These are phyloP conservation scores for Spergularia azorica DNA, from an alignment of 179 eudicot genomes.

Conservation along the genomic window DNA sequence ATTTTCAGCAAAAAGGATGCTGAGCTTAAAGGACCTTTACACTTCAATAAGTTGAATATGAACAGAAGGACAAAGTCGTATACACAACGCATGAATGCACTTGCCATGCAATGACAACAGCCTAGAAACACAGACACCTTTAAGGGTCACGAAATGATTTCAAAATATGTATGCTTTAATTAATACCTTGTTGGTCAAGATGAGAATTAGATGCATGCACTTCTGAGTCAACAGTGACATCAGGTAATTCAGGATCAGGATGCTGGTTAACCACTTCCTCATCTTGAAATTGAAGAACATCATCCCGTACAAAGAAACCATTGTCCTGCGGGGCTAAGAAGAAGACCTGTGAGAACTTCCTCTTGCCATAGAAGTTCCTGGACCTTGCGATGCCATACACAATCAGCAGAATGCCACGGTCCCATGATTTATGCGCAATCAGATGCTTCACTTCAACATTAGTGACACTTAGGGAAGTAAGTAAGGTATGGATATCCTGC, in stretches of 20 bases:
- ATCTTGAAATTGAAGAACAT: conserved; percentile 61
- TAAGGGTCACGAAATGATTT: too few species aligned
- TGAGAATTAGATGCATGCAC: conserved; percentile 49
- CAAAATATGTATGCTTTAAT: too few species aligned
- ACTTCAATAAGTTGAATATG: neutral
- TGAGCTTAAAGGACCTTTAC: neutral
- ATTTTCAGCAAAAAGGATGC: neutral
- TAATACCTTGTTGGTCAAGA: conserved; percentile 66
- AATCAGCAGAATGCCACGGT: conserved; percentile 73
- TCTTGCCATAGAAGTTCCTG: conserved; percentile 57
- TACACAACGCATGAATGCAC: too few species aligned
- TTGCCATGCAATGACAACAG: too few species aligned
- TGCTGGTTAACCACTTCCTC: conserved; percentile 54
- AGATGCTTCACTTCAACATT: conserved; percentile 75
- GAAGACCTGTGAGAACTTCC: conserved; percentile 77
- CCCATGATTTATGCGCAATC: conserved; percentile 80
- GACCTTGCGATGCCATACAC: conserved; percentile 71
- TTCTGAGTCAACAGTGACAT: conserved; percentile 60
- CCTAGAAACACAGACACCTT: neutral
- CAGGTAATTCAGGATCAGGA: conserved; percentile 50
- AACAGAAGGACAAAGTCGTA: neutral
- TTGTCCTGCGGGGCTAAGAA: conserved; percentile 93
- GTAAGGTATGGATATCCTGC: conserved; percentile 78
- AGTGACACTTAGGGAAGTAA: conserved; percentile 60
- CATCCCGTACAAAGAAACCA: conserved; percentile 87